Conservation (phyloP, 2,329 filamentous ascomycete species). For the Gliomastix tumulicola region DNA sequence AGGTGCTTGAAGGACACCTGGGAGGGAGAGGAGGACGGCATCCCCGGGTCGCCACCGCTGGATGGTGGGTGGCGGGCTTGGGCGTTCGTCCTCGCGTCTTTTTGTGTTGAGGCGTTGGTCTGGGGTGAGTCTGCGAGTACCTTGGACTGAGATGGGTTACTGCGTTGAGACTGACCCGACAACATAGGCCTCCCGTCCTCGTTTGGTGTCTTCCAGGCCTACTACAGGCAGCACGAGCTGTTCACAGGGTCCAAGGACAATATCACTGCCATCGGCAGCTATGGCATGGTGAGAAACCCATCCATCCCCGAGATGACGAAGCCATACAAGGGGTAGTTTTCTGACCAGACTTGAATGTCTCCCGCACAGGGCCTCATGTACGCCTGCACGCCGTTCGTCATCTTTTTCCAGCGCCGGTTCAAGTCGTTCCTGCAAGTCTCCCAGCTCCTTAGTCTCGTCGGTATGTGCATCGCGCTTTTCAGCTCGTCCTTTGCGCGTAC, state of each 20-base stretch:
- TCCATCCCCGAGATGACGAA: too few relatives aligned
- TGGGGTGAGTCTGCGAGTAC: neutral
- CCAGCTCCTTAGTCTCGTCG: constrained; percentile 38
- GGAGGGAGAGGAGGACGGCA: too few relatives aligned
- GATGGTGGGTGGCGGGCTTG: neutral
- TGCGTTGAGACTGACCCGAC: neutral
- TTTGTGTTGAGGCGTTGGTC: neutral
- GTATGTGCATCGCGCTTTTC: constrained; percentile 44
- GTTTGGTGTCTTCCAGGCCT: constrained; percentile 65
- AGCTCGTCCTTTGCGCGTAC: constrained; percentile 45
- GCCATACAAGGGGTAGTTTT: too few relatives aligned
- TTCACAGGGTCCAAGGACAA: constrained; percentile 46
- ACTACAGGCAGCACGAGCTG: constrained; percentile 53
- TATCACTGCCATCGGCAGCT: constrained; percentile 59
- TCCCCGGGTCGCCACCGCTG: neutral
- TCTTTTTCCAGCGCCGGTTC: constrained; percentile 35
- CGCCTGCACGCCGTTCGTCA: constrained; percentile 40
- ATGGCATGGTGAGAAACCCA: constrained; percentile 21
- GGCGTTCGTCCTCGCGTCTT: neutral
- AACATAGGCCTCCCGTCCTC: constrained; percentile 56
- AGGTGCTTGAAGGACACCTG: too few relatives aligned
- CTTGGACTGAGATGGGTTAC: neutral
- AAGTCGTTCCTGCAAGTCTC: constrained; percentile 28
- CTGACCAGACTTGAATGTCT: neutral
- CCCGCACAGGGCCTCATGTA: constrained; percentile 46